Conservation (phyloP, 1,284 basidiomycete species). For the Hypsizygus ulmarius region DNA sequence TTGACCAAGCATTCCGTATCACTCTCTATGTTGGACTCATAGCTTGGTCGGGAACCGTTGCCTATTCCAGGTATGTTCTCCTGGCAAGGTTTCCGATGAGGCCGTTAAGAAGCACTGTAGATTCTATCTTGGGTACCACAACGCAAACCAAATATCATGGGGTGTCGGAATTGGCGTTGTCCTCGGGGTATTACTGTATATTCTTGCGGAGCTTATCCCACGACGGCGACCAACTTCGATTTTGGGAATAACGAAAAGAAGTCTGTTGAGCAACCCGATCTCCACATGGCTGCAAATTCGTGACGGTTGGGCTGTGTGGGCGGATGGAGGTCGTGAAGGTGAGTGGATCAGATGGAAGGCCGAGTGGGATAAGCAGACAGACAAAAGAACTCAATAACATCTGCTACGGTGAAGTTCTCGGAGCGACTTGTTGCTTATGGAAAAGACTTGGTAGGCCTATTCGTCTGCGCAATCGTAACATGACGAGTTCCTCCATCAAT, state of each 20-base stretch:
- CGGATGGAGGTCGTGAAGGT: slow-evolving; percentile 63
- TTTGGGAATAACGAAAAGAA: slow-evolving; percentile 48
- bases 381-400: slow-evolving; percentile 15
- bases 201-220: slow-evolving; percentile 61
- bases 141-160: slow-evolving; percentile 67
- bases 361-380: slow-evolving; percentile 37
- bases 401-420: background rate
- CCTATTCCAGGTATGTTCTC: slow-evolving; percentile 69
- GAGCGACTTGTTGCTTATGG: too few relatives aligned
- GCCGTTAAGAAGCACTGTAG: slow-evolving; percentile 34
- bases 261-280: slow-evolving; percentile 56
- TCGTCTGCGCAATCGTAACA: too few relatives aligned
- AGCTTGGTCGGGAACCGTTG: slow-evolving; percentile 60
- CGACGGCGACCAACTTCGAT: slow-evolving; percentile 46
- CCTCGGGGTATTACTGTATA: slow-evolving; percentile 59
- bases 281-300: slow-evolving; percentile 67
- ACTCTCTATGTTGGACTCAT: slow-evolving; percentile 51
- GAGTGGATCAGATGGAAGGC: slow-evolving; percentile 64
- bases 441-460: too few relatives aligned
- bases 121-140: slow-evolving; percentile 74
- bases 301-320: slow-evolving; percentile 81
- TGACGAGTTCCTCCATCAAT: too few relatives aligned
- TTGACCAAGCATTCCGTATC: slow-evolving; percentile 50
- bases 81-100: background rate
- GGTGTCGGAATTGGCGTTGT: slow-evolving; percentile 65